Base-by-base conservation (phyloP, 2,329 filamentous ascomycete genomes). In the Scedosporium minutisporum region DNA sequence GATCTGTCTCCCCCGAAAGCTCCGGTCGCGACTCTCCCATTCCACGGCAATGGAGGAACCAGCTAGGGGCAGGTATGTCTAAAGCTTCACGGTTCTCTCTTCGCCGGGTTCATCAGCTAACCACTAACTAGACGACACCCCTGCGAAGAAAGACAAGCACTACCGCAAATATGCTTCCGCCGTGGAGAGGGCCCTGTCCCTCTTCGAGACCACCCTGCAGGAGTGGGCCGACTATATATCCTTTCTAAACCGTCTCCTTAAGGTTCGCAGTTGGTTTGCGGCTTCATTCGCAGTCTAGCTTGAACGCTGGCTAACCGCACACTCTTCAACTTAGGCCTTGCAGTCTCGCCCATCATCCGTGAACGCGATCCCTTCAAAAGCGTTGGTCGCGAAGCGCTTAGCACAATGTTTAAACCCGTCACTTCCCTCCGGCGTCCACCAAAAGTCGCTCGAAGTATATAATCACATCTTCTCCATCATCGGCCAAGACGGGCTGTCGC, bases 201-300 rank as follows among this genome's bases (percentile, higher is more conserved):
- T 96, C 41, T 99, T 97, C 78, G 95, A 99, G 72, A 93, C 91
- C 16, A 87, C 91, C 33, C 81, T 97, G 68, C 92, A 97, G 76
- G 95, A 99, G 85, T 99, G 95, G 95, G 95, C 96, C 58, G 95
- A 99, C 77, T 99, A 99, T 73, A 99, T 99, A 70, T 96, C 93
- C 18, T 99, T 97, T 73, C 78, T 99, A 63, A 96, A 90, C 72
- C 87, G 91, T 65, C 81, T 99, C 58, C 80, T 96, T 65, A 97
- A 97, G 85, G 91, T 93, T 73, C 68, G 73, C 60, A 23, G 2
- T 42, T 16, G 27, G 51, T 33, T 14, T 14, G 4, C 12, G 16
- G 41, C 7, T 18, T 21, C 16, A 12, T 18, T 27, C 21, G 7
- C 6, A 16, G 4, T 5, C 38, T 10, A 5, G 16, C 16, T 23